Percentiles rank a stretch among this genome's conserved stretches.
Evolutionary conservation across 768 basidiomycete genomes (phyloP).

Genomic region (Calocybe indica): DNA sequence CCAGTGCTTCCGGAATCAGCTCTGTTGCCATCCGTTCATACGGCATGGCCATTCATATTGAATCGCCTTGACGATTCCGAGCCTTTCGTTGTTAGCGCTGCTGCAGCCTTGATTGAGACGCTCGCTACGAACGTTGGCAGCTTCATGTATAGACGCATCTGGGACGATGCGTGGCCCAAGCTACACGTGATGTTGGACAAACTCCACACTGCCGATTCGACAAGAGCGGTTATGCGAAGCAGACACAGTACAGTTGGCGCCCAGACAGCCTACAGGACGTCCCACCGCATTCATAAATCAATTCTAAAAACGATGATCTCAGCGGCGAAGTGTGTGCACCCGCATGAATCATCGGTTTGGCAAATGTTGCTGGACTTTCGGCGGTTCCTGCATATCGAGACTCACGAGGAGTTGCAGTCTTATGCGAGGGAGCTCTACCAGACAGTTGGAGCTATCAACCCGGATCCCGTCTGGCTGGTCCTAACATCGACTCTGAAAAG

Average conservation of each 20-base stretch:
- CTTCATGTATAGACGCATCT: conserved; percentile 80
- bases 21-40: conserved; percentile 80
- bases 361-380: conserved; percentile 72
- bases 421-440: conserved; percentile 61
- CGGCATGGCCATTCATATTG: conserved; percentile 91
- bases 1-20: conserved; percentile 67
- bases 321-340: conserved; percentile 58
- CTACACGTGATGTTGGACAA: conserved; percentile 56
- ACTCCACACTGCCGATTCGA: conserved; percentile 58
- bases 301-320: conserved; percentile 69
- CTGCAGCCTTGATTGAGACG: conserved; percentile 66
- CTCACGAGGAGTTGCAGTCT: conserved; percentile 70
- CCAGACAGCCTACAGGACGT: conserved; percentile 72
- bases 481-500: conserved; percentile 47
- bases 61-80: conserved; percentile 74
- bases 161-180: conserved; percentile 93
- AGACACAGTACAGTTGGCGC: conserved; percentile 47
- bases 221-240: conserved; percentile 60
- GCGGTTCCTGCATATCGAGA: conserved; percentile 62
- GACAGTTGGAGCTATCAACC: conserved; percentile 54
- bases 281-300: conserved; percentile 75
- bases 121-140: conserved; percentile 68
- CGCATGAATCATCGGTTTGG: conserved; percentile 73
- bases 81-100: conserved; percentile 74
- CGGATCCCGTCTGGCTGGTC: conserved; percentile 82